Percentiles rank a stretch among this genome's conserved stretches.
Conservation (phyloP, 2,329 filamentous ascomycete species). For the Periconia sp. region DNA sequence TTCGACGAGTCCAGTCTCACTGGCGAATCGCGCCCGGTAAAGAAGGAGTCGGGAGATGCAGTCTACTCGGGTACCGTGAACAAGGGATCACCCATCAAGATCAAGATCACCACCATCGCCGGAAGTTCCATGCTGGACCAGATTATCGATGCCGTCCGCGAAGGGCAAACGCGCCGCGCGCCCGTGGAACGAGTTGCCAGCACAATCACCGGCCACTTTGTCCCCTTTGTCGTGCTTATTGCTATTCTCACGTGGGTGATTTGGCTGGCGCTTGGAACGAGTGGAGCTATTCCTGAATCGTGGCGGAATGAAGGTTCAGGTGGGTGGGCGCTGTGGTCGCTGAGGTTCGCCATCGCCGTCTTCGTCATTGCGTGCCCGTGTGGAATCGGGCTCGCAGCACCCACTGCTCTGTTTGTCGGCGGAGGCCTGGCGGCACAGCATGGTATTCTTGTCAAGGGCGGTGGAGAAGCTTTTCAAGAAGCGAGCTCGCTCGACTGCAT, state of each 20-base stretch:
- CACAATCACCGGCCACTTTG: constrained; percentile 73
- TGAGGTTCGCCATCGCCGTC: constrained; percentile 83
- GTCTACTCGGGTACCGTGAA: constrained; percentile 77
- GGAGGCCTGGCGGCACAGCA: constrained; percentile 76
- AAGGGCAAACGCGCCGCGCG: constrained; percentile 74
- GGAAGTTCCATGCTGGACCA: constrained; percentile 78
- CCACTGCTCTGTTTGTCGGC: constrained; percentile 81
- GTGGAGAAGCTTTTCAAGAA: constrained; percentile 83
- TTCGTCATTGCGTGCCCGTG: constrained; percentile 88
- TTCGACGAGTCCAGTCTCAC: constrained; percentile 94
- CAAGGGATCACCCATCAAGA: constrained; percentile 63
- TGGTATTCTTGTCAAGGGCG: constrained; percentile 81
- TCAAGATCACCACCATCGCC: constrained; percentile 64
- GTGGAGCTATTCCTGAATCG: constrained; percentile 57
- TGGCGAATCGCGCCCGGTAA: constrained; percentile 70
- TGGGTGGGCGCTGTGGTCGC: constrained; percentile 72
- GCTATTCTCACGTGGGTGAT: constrained; percentile 71
- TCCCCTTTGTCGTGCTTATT: constrained; percentile 69
- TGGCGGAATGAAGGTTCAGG: constrained; percentile 59
- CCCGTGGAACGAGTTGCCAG: constrained; percentile 77
- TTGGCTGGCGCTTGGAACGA: constrained; percentile 68
- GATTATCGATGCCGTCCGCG: constrained; percentile 74
- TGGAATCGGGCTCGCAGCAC: constrained; percentile 80
- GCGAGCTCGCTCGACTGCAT: constrained; percentile 76
- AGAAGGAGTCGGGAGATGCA: constrained; percentile 63